Evolutionary conservation across 1,284 basidiomycete species (phyloP).

Genomic region (Irpex sp.): DNA sequence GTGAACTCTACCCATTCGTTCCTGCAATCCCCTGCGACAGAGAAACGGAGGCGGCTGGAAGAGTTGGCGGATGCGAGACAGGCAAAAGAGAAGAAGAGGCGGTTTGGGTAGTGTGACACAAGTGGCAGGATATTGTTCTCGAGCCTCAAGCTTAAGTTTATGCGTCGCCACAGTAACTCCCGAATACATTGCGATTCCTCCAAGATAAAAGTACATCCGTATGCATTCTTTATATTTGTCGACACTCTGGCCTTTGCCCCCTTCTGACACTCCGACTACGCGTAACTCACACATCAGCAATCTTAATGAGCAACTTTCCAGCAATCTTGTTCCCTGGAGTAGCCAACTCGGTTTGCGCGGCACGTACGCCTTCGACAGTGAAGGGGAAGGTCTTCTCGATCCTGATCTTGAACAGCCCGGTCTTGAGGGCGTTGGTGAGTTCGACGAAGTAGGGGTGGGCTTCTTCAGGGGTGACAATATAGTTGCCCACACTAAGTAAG

Average conservation of each 20-base stretch:
- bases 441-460: slow-evolving; percentile 59
- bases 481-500: slow-evolving; percentile 49
- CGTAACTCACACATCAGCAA: slow-evolving; percentile 9
- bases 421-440: slow-evolving; percentile 59
- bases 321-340: slow-evolving; percentile 58
- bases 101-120: not conserved
- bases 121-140: too few relatives aligned
- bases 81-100: not conserved
- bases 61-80: slow-evolving; percentile 24
- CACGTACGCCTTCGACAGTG: slow-evolving; percentile 71
- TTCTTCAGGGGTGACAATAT: slow-evolving; percentile 72
- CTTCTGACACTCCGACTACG: too few relatives aligned
- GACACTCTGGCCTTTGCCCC: not conserved
- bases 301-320: slow-evolving; percentile 79
- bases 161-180: too few relatives aligned
- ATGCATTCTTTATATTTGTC: too few relatives aligned
- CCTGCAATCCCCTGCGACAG: slow-evolving; percentile 26
- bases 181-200: too few relatives aligned
- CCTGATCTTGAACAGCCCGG: slow-evolving; percentile 63
- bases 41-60: slow-evolving; percentile 33
- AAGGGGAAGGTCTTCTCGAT: slow-evolving; percentile 82
- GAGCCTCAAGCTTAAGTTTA: too few relatives aligned
- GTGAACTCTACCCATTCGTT: slow-evolving; percentile 18
- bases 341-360: slow-evolving; percentile 79
- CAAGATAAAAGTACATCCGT: too few relatives aligned